Evolutionary conservation across 2,329 filamentous ascomycete species (phyloP).

Genomic region (Aureobasidium zeae): DNA sequence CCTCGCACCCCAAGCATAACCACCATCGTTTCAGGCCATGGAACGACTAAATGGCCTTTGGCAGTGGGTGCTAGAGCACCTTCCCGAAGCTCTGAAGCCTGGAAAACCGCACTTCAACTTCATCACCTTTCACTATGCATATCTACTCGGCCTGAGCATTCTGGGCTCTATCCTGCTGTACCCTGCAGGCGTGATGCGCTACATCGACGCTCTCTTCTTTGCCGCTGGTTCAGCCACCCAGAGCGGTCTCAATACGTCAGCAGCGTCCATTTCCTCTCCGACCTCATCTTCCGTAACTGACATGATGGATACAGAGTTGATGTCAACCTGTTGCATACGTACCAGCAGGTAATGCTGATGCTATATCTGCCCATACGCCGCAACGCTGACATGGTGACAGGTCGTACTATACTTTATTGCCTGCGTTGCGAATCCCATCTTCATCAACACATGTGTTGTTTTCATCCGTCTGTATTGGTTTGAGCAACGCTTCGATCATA

Average conservation of each 20-base stretch:
- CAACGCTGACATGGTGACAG: no score
- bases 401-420: constrained; percentile 61
- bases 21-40: constrained; percentile 1
- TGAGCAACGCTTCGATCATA: constrained; percentile 83
- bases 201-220: constrained; percentile 85
- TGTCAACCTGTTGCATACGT: constrained; percentile 37
- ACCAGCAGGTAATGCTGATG: constrained; percentile 40
- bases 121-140: constrained; percentile 73
- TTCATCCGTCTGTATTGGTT: constrained; percentile 96
- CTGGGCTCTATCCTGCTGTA: constrained; percentile 71
- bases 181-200: constrained; percentile 53
- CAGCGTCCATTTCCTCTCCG: not conserved
- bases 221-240: constrained; percentile 80
- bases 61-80: constrained; percentile 19
- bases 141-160: constrained; percentile 66
- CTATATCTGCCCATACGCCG: no score
- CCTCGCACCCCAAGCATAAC: not conserved
- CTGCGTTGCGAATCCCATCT: constrained; percentile 72
- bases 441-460: constrained; percentile 76
- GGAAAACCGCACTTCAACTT: constrained; percentile 64
- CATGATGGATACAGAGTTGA: constrained; percentile 32
- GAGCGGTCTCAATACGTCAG: constrained; percentile 75
- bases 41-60: constrained; percentile 20
- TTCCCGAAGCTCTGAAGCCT: constrained; percentile 15
- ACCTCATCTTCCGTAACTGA: constrained; percentile 10